A percentile compares a stretch with the other conserved stretches of the same genome.
phyloP scores from a whole-genome alignment of 495 filamentous ascomycete genomes.

The Penicillium daleae region DNA sequence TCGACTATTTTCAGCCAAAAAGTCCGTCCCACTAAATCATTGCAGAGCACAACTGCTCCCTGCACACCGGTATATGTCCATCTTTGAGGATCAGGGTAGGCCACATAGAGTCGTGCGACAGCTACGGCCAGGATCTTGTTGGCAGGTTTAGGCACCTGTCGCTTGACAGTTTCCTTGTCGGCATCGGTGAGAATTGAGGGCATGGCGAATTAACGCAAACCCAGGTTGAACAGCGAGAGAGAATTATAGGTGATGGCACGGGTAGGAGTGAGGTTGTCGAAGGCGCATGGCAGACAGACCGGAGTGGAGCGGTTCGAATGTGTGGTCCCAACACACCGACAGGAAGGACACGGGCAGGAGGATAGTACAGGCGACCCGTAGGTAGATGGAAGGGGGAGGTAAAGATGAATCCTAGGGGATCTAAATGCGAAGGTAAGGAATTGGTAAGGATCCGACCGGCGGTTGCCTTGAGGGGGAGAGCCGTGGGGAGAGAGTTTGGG shows the following conservation, averaged over 20 bases:
- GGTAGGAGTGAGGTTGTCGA: conserved; percentile 20
- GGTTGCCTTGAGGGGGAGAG: conserved; percentile 32
- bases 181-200: conserved; percentile 86
- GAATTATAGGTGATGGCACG: conserved; percentile 12
- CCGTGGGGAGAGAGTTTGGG: conserved; percentile 8
- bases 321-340: conserved; percentile 24
- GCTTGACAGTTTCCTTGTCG: conserved; percentile 91
- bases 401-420: not conserved
- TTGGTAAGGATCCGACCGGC: conserved; percentile 33
- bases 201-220: conserved; percentile 55
- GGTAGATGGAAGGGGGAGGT: not conserved
- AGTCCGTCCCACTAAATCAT: conserved; percentile 92
- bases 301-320: conserved; percentile 16
- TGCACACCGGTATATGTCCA: conserved; percentile 96
- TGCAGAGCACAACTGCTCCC: conserved; percentile 89
- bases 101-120: conserved; percentile 92
- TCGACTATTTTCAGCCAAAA: conserved; percentile 98
- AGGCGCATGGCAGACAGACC: conserved; percentile 40
- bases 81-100: conserved; percentile 81
- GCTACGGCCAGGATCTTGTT: conserved; percentile 97
- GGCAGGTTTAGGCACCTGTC: conserved; percentile 83
- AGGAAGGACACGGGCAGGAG: conserved; percentile 13
- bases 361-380: not conserved
- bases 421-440: not conserved
- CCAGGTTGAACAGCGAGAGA: conserved; percentile 7